A percentile compares a stretch with the other conserved stretches of the same genome.
phyloP scores from a whole-genome alignment of 1,284 basidiomycete species.

The Malassezia psittaci region DNA sequence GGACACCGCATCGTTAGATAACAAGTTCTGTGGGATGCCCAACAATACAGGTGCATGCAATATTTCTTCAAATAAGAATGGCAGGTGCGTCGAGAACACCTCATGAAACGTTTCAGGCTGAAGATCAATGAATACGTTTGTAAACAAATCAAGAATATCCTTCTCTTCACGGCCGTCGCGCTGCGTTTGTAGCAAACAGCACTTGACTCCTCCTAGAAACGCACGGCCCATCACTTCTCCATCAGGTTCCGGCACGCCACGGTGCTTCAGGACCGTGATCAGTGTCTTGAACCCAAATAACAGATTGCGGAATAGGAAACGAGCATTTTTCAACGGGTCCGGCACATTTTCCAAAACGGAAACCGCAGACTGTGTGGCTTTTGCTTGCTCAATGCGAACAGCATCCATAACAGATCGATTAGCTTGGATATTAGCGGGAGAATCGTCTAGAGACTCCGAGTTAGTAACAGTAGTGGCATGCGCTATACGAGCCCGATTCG shows the following conservation, averaged over 20 bases:
- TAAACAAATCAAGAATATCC: slow-evolving; percentile 78
- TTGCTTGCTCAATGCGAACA: slow-evolving; percentile 49
- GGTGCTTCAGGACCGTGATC: slow-evolving; percentile 66
- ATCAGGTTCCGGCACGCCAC: slow-evolving; percentile 68
- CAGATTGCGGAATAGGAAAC: slow-evolving; percentile 75
- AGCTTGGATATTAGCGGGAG: slow-evolving; percentile 20
- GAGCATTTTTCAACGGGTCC: slow-evolving; percentile 53
- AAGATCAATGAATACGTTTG: slow-evolving; percentile 51
- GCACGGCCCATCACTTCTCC: slow-evolving; percentile 77
- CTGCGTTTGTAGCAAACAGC: slow-evolving; percentile 74
- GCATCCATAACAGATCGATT: slow-evolving; percentile 15
- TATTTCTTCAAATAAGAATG: slow-evolving; percentile 41
- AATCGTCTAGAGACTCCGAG: neutral
- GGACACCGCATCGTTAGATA: slow-evolving; percentile 70
- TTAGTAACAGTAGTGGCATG: neutral
- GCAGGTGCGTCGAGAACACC: slow-evolving; percentile 35
- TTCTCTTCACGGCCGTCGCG: slow-evolving; percentile 63
- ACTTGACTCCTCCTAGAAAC: slow-evolving; percentile 73
- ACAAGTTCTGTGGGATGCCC: slow-evolving; percentile 76
- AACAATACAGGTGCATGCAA: slow-evolving; percentile 64
- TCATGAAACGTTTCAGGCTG: slow-evolving; percentile 43
- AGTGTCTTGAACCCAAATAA: slow-evolving; percentile 81
- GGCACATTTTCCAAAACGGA: slow-evolving; percentile 49
- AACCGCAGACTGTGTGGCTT: slow-evolving; percentile 48
- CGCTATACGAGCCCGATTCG: neutral